Evolutionary conservation across 2,329 filamentous ascomycete genomes (phyloP), one percentile per base, ranked within the genome.

Genomic region (Diaporthe humulicola): DNA sequence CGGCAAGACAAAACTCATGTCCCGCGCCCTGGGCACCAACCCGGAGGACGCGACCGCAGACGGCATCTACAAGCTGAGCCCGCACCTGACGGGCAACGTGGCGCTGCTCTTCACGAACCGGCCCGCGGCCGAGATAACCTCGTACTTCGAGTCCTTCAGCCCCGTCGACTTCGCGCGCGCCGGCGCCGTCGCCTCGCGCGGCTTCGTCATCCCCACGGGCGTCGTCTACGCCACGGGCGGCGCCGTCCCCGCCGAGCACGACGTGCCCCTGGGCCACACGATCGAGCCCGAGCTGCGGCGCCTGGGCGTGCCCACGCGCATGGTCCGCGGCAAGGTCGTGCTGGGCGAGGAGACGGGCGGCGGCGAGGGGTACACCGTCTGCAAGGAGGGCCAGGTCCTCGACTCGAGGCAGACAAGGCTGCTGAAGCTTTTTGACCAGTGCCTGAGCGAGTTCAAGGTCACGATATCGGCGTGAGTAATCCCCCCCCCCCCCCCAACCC

Each of bases 1-100:
- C 86, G 97, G 96, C 87, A 99, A 98, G 88, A 98, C 96, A 75
- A 98, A 98, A 87, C 96, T 99, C 84, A 98, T 98, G 95, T 93
- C 94, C 80, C 96, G 97, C 86, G 96, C 97, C 74, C 93, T 99
- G 36, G 97, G 97, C 82, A 90, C 90, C 78, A 92, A 89, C 71
- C 89, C 92, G 78, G 93, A 94, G 81, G 93, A 95, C 81, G 95
- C 96, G 86, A 90, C 94, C 85, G 94, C 95, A 79, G 91, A 94
- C 58, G 94, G 95, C 82, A 91, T 97, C 80, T 88, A 94, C 82
- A 86, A 87, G 77, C 91, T 98, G 74, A 86, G 90, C 28, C 87
- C 87, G 60, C 90, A 94, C 87, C 88, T 98, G 70, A 86, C 89
- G 79, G 97, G 97, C 81, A 93, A 94, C 80, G 95, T 98, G 75